Evolutionary conservation across 805 yeast genomes (phyloP), one percentile per base, ranked within the genome.

Genomic region (Candida hispaniensis): DNA sequence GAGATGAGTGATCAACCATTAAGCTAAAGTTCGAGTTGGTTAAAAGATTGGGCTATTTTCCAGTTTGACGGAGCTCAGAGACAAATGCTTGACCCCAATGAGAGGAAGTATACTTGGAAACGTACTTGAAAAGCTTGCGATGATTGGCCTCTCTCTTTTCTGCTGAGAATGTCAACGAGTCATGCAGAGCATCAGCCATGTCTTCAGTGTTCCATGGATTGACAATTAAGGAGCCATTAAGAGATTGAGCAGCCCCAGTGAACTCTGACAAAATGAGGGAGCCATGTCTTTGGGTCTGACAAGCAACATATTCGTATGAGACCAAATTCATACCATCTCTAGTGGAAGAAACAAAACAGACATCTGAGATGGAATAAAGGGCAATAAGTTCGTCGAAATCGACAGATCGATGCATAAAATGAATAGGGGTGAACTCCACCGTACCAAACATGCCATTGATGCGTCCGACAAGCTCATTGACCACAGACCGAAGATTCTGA

Each of bases 271-370:
- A 57, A 30, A 91, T 80, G 47, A 91, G 65, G 3, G 85, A 74
- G 6, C 99, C 99, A 44, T 83, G 75, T 42, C 74, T 74, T 29
- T 76, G 75, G 43, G 75, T 70, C 59, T 91, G 98, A 52, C 97
- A 88, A 1, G 97, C 96, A 49, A 91, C 83, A 58, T 91, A 91
- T 60, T 91, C 99, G 55, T 83, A 93, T 35, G 88, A 73, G 26
- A 93, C 98, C 50, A 91, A 69, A 55, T 91, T 91, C 99, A 91
- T 91, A 48, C 99, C 99, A 55, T 91, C 99, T 52, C 99, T 71
- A 1, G 98, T 93, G 2, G 94, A 79, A 27, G 91, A 75, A 18
- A 91, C 96, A 7, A 86, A 60, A 56, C 98, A 93, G 14, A 81
- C 93, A 50, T 91, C 98, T 44, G 88, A 71, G 13, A 79, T 67